phyloP scores from a whole-genome alignment of 1,284 basidiomycete species.

The Sphaerobolus stellatus region DNA sequence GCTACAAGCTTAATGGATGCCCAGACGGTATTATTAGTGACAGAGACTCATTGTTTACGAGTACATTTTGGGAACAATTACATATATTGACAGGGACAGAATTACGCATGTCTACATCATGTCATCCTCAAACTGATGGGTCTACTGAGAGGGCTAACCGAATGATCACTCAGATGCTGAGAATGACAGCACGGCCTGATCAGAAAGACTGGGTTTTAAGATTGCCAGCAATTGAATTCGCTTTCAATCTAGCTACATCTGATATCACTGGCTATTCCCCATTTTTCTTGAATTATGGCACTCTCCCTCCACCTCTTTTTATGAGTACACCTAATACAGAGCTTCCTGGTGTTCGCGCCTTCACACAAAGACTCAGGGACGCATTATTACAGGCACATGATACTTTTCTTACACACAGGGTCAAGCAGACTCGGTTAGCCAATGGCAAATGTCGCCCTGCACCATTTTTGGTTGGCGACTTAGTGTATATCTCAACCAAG shows the following conservation, averaged over 20 bases:
- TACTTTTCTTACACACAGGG: constrained; percentile 28
- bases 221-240: constrained; percentile 40
- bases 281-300: constrained; percentile 33
- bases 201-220: constrained; percentile 40
- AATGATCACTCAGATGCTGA: constrained; percentile 39
- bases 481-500: constrained; percentile 33
- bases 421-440: constrained; percentile 28
- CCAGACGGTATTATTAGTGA: constrained; percentile 41
- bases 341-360: constrained; percentile 26
- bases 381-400: constrained; percentile 34
- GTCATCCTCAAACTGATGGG: constrained; percentile 46
- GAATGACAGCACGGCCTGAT: constrained; percentile 29
- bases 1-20: constrained; percentile 43
- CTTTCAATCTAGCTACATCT: constrained; percentile 27
- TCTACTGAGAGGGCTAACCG: constrained; percentile 40
- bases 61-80: constrained; percentile 42
- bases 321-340: constrained; percentile 25
- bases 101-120: constrained; percentile 41
- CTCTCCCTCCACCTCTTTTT: constrained; percentile 27
- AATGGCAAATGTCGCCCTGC: constrained; percentile 24
- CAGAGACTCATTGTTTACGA: constrained; percentile 41
- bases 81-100: constrained; percentile 34
- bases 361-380: constrained; percentile 25
- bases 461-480: constrained; percentile 25
- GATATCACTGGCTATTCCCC: constrained; percentile 28